These are phyloP conservation scores for Kockiozyma suomiensis DNA, from an alignment of 805 yeast species.

Conservation along the genomic window DNA sequence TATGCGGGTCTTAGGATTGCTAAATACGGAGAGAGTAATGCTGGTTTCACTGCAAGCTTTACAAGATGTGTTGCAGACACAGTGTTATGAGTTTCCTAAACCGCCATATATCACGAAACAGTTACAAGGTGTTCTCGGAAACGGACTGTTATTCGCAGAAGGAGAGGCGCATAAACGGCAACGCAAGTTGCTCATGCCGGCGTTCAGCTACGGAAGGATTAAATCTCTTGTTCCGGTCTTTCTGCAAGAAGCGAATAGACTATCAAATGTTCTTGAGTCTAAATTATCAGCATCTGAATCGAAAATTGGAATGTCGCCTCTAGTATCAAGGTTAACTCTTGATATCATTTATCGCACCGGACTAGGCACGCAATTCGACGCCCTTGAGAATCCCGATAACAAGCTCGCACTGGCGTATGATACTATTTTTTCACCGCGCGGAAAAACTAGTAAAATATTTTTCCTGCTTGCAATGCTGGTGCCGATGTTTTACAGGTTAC, in stretches of 20 bases:
- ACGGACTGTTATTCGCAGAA: conserved; percentile 28
- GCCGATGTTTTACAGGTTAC: conserved; percentile 19
- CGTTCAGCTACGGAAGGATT: conserved; percentile 17
- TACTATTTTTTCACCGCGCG: conserved; percentile 8
- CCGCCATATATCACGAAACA: conserved; percentile 17
- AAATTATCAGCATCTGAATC: neutral
- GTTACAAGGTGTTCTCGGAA: conserved; percentile 22
- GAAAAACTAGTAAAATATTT: neutral
- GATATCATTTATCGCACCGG: conserved; percentile 30
- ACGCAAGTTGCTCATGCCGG: conserved; percentile 29
- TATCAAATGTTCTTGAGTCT: neutral
- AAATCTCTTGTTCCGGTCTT: conserved; percentile 25
- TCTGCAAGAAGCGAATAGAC: conserved; percentile 14
- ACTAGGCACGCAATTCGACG: conserved; percentile 21
- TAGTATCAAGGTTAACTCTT: conserved; percentile 18
- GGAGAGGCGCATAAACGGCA: conserved; percentile 30
- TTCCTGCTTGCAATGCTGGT: conserved; percentile 14
- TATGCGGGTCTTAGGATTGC: conserved; percentile 4
- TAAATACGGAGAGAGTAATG: conserved; percentile 19
- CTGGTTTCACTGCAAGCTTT: conserved; percentile 15
- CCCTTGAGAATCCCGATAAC: conserved; percentile 27
- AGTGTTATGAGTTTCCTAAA: conserved; percentile 23
- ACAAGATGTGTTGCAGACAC: conserved; percentile 23
- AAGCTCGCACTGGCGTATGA: conserved; percentile 22
- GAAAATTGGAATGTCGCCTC: conserved; percentile 10